Percentiles rank a stretch among this genome's conserved stretches.
These are phyloP conservation scores for Fusarium domesticum DNA, from an alignment of 2,329 filamentous ascomycete genomes.

Conservation along the genomic window DNA sequence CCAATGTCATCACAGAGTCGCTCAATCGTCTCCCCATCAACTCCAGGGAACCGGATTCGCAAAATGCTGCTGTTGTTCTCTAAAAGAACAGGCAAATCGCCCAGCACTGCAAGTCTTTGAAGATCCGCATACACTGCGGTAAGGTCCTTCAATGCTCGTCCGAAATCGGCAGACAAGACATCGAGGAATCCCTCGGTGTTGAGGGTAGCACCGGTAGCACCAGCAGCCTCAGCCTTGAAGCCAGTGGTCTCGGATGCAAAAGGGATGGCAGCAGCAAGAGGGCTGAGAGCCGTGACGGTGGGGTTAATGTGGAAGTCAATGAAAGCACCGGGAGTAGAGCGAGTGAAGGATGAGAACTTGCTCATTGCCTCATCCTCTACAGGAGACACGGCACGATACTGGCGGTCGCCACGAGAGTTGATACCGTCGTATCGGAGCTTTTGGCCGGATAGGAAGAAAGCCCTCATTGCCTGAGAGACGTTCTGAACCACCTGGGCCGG, in stretches of 20 bases:
- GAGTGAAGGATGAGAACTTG: slow-evolving; percentile 60
- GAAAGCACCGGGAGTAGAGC: slow-evolving; percentile 67
- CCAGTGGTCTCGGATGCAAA: slow-evolving; percentile 43
- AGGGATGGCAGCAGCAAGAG: slow-evolving; percentile 58
- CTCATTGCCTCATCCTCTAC: slow-evolving; percentile 70
- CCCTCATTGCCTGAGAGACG: slow-evolving; percentile 88
- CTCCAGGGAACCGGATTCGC: slow-evolving; percentile 85
- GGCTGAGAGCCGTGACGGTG: slow-evolving; percentile 82
- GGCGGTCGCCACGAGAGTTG: slow-evolving; percentile 69
- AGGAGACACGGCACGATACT: slow-evolving; percentile 72
- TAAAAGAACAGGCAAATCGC: slow-evolving; percentile 78
- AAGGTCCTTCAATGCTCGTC: slow-evolving; percentile 79
- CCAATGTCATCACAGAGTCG: slow-evolving; percentile 81
- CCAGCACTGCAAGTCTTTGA: slow-evolving; percentile 69
- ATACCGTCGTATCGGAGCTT: slow-evolving; percentile 83
- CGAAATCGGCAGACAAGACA: slow-evolving; percentile 82
- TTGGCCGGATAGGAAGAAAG: slow-evolving; percentile 88
- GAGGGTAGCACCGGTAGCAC: slow-evolving; percentile 57
- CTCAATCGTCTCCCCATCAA: slow-evolving; percentile 79
- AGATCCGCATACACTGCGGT: slow-evolving; percentile 77
- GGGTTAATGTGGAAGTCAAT: slow-evolving; percentile 88
- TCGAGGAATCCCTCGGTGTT: slow-evolving; percentile 83
- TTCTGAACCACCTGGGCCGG: slow-evolving; percentile 92
- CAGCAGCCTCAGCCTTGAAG: slow-evolving; percentile 38
- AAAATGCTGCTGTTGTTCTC: slow-evolving; percentile 64